A percentile compares a stretch with the other conserved stretches of the same genome.
phyloP scores from a whole-genome alignment of 805 yeast genomes.

The Candida quercuum region DNA sequence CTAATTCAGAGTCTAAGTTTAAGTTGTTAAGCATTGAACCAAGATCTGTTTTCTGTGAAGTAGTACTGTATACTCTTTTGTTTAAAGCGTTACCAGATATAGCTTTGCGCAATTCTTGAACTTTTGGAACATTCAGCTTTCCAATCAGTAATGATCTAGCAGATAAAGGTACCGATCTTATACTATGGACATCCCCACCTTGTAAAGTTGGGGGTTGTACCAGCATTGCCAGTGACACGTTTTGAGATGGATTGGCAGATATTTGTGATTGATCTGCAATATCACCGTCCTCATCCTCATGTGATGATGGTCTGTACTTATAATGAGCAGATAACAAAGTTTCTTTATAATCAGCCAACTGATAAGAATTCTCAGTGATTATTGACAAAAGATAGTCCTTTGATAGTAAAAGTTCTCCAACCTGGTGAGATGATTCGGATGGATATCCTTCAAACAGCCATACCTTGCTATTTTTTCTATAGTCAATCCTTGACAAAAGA shows the following conservation, averaged over 20 bases:
- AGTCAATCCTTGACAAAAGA: constrained; percentile 16
- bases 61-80: constrained; percentile 1
- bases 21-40: constrained; percentile 19
- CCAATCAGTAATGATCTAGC: constrained; percentile 21
- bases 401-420: constrained; percentile 7
- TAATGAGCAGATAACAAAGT: constrained; percentile 18
- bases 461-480: constrained; percentile 10
- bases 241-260: constrained; percentile 13
- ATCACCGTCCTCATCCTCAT: constrained; percentile 3
- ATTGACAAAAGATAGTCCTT: constrained; percentile 6
- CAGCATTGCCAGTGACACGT: constrained; percentile 14
- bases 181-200: constrained; percentile 15
- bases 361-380: constrained; percentile 2
- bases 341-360: constrained; percentile 12
- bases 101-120: constrained; percentile 21
- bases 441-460: constrained; percentile 18
- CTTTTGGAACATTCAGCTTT: constrained; percentile 20
- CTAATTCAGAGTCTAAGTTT: constrained; percentile 14
- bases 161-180: constrained; percentile 23
- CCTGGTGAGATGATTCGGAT: constrained; percentile 4
- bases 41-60: constrained; percentile 18
- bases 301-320: constrained; percentile 9
- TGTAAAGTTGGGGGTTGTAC: constrained; percentile 8
- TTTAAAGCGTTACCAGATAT: constrained; percentile 15
- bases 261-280: constrained; percentile 11